A percentile compares a stretch with the other conserved stretches of the same genome.
Conservation (phyloP, 2,329 filamentous ascomycete genomes). For the Lizonia empirigonia region DNA sequence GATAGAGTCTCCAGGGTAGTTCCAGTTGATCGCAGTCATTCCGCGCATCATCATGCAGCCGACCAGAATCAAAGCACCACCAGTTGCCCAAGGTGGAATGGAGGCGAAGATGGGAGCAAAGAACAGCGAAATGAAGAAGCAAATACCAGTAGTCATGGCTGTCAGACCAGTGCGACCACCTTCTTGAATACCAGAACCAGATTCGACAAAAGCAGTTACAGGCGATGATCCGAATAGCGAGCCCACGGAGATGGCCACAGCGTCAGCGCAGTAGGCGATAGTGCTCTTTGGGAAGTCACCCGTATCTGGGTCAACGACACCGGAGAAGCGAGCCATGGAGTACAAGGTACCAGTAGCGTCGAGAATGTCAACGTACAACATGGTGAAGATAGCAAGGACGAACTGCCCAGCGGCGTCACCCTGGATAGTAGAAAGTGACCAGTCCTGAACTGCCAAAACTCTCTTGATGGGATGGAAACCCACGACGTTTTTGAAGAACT, state of each 20-base stretch:
- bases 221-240: constrained; percentile 78
- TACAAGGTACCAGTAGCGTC: constrained; percentile 83
- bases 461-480: constrained; percentile 77
- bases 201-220: constrained; percentile 86
- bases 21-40: constrained; percentile 85
- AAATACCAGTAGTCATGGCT: constrained; percentile 75
- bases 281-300: constrained; percentile 89
- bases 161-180: constrained; percentile 84
- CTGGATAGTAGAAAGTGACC: constrained; percentile 61
- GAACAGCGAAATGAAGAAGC: constrained; percentile 80
- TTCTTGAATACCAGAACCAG: constrained; percentile 84
- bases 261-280: constrained; percentile 82
- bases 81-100: constrained; percentile 87
- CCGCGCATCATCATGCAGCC: constrained; percentile 83
- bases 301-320: constrained; percentile 78
- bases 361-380: constrained; percentile 88
- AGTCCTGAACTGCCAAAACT: constrained; percentile 73
- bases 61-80: constrained; percentile 83
- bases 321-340: constrained; percentile 84
- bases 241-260: constrained; percentile 78
- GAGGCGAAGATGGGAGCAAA: constrained; percentile 90
- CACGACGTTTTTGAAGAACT: constrained; percentile 88
- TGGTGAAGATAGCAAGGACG: constrained; percentile 81
- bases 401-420: constrained; percentile 72
- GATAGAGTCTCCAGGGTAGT: constrained; percentile 77